Evolutionary conservation across 108 stramenopile species (phyloP), one percentile per base, ranked within the genome.

Genomic region (Fistulifera solaris): DNA sequence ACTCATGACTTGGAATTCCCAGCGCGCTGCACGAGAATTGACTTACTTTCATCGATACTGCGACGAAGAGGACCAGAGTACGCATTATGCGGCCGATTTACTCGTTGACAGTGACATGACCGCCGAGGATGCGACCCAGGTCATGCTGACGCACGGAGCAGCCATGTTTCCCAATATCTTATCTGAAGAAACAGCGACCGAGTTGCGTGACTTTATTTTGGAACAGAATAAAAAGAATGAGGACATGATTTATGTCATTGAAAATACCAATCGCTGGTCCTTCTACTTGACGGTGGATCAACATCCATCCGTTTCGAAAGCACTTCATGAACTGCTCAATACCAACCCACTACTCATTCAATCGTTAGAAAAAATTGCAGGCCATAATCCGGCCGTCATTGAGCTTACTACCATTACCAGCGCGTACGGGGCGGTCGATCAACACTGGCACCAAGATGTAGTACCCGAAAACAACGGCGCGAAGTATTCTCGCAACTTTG

Each of bases 391-490:
- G 18, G 80, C 80, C 17, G 38, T 62, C 1, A 75, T 81, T 56
- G 80, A 81, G 63, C 66, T 81, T 46, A 77, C 80, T 4, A 67
- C 68, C 27, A 81, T 81, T 38, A 81, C 80, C 0, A 48, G 59
- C 45, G 55, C 73, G 15, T 77, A 63, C 51, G 80, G 80, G 7
- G 80, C 80, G 8, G 47, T 12, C 0, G 70, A 63, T 38, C 80
- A 81, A 51, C 40, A 56, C 42, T 62, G 52, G 48, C 80, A 81
- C 51, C 41, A 58, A 11, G 80, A 81, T 50, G 66, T 72, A 5
- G 62, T 73, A 17, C 66, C 67, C 0, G 13, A 38, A 47, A 76
- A 60, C 31, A 66, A 48, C 52, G 67, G 52, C 8, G 50, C 56
- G 38, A 71, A 75, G 40, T 75, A 54, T 52, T 58, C 60, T 13